Evolutionary conservation across 768 basidiomycete species (phyloP).

Genomic region (Omphalotus guepiniiformis): DNA sequence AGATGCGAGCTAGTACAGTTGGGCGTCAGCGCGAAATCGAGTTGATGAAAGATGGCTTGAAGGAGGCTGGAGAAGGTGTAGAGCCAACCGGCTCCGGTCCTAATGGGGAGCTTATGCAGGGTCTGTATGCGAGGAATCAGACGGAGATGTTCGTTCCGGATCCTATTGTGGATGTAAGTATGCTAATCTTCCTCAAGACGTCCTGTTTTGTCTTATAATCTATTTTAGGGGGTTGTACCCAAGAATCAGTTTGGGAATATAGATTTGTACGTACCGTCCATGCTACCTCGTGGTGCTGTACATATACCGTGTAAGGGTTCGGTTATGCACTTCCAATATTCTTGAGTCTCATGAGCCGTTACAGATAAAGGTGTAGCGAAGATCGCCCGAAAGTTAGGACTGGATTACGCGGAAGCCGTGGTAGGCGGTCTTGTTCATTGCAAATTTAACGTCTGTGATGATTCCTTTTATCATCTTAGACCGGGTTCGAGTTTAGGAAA

Average conservation of each 20-base stretch:
- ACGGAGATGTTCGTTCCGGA: slow-evolving; percentile 77
- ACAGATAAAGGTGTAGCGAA: slow-evolving; percentile 85
- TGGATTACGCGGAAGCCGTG: slow-evolving; percentile 94
- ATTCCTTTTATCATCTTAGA: slow-evolving; percentile 41
- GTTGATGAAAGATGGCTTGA: slow-evolving; percentile 38
- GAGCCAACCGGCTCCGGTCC: slow-evolving; percentile 2
- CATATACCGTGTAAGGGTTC: slow-evolving; percentile 83
- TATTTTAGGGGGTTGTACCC: slow-evolving; percentile 77
- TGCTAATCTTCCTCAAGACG: slow-evolving; percentile 8
- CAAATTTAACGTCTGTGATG: background rate
- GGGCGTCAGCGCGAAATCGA: slow-evolving; percentile 66
- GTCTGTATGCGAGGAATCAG: slow-evolving; percentile 80
- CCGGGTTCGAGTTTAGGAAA: slow-evolving; percentile 95
- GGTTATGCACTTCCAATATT: background rate
- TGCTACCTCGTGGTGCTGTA: slow-evolving; percentile 84
- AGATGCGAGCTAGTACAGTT: slow-evolving; percentile 79
- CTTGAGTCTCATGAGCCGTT: background rate
- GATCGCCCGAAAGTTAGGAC: slow-evolving; percentile 79
- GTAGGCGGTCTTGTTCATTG: slow-evolving; percentile 46
- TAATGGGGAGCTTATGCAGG: slow-evolving; percentile 69
- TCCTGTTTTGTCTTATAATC: background rate
- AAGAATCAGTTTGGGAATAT: slow-evolving; percentile 98
- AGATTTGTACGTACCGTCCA: slow-evolving; percentile 90
- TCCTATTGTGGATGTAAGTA: slow-evolving; percentile 78
- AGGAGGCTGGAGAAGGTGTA: slow-evolving; percentile 21